A percentile compares a stretch with the other conserved stretches of the same genome.
phyloP scores from a whole-genome alignment of 2,329 filamentous ascomycete species.

The Talaromyces piceae region DNA sequence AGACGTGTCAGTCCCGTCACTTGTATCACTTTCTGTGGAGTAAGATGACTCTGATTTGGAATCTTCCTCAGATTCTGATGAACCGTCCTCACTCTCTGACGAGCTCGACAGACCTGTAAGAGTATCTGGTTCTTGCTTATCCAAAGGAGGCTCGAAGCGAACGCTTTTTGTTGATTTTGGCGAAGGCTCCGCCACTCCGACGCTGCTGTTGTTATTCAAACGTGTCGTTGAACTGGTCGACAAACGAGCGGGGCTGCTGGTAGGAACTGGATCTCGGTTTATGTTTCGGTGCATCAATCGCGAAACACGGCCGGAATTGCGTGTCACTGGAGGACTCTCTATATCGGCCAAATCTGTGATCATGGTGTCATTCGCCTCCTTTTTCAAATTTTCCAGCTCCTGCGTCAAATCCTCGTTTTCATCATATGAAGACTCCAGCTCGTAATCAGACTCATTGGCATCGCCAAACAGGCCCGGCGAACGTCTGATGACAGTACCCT shows the following conservation, averaged over 20 bases:
- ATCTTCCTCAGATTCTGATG: conserved; percentile 18
- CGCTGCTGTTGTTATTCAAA: conserved; percentile 16
- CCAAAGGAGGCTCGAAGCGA: conserved; percentile 20
- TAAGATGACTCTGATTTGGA: conserved; percentile 9
- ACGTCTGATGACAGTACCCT: conserved; percentile 32
- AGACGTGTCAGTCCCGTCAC: neutral
- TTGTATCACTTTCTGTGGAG: neutral
- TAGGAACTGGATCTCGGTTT: neutral
- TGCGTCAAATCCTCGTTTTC: conserved; percentile 34
- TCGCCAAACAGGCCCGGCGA: conserved; percentile 21
- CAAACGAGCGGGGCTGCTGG: conserved; percentile 14
- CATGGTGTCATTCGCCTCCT: conserved; percentile 32
- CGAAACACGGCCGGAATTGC: conserved; percentile 8
- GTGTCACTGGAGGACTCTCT: conserved; percentile 12
- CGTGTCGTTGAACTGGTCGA: conserved; percentile 15
- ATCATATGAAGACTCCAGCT: conserved; percentile 21
- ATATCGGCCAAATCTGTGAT: conserved; percentile 15
- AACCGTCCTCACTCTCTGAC: conserved; percentile 15
- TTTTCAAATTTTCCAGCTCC: conserved; percentile 39
- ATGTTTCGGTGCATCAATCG: conserved; percentile 6
- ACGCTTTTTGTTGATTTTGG: conserved; percentile 27
- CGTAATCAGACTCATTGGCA: conserved; percentile 23
- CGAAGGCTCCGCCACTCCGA: conserved; percentile 17
- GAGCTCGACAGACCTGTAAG: neutral
- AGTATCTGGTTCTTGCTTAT: conserved; percentile 16